phyloP scores from a whole-genome alignment of 495 filamentous ascomycete species.

The Lophium mytilinum region DNA sequence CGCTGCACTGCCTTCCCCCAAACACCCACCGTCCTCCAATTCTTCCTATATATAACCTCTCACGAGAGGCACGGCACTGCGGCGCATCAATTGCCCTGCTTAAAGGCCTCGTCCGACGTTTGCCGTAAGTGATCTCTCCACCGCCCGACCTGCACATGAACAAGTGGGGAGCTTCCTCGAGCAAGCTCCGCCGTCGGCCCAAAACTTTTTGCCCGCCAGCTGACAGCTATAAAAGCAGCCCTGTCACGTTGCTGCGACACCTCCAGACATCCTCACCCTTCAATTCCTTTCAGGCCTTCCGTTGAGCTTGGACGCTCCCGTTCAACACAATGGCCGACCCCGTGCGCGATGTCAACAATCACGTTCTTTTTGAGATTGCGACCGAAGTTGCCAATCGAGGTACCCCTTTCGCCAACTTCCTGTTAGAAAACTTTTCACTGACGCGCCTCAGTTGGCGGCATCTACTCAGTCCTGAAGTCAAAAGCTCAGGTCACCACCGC shows the following conservation, averaged over 20 bases:
- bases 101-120: neutral
- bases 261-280: neutral
- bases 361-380: slow-evolving; percentile 87
- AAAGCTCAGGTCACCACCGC: slow-evolving; percentile 96
- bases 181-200: neutral
- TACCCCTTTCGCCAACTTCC: slow-evolving; percentile 33
- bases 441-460: slow-evolving; percentile 68
- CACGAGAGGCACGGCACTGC: neutral
- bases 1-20: neutral
- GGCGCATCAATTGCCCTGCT: neutral
- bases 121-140: neutral
- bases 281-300: neutral
- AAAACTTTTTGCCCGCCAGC: neutral
- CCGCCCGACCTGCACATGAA: neutral
- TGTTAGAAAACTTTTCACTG: neutral
- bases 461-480: slow-evolving; percentile 98
- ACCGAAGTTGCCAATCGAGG: slow-evolving; percentile 96
- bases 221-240: neutral
- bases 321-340: slow-evolving; percentile 32
- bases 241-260: neutral
- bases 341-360: slow-evolving; percentile 63
- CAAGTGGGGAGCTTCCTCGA: neutral
- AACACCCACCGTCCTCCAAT: neutral
- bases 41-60: neutral
- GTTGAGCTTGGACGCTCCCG: neutral